A percentile compares a stretch with the other conserved stretches of the same genome.
phyloP scores from a whole-genome alignment of 2,329 filamentous ascomycete genomes.

The Geosmithia putterillii region DNA sequence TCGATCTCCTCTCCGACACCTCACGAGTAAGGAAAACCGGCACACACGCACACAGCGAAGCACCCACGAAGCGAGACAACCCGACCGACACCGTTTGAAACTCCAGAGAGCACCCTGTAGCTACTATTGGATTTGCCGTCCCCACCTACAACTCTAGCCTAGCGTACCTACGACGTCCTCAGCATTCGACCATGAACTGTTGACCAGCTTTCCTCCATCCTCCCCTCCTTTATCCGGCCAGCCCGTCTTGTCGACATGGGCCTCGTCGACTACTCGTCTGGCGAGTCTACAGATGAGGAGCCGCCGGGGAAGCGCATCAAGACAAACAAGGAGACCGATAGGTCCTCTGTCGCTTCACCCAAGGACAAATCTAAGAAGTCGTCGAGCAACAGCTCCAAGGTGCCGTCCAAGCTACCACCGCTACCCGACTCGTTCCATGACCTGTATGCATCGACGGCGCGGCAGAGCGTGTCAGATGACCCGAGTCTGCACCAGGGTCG shows the following conservation, averaged over 20 bases:
- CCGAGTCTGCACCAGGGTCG: constrained; percentile 77
- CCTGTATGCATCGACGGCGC: constrained; percentile 73
- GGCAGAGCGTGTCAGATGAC: constrained; percentile 69
- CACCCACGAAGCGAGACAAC: no score
- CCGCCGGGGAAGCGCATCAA: background rate
- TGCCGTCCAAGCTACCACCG: constrained; percentile 43
- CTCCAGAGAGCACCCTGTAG: no score
- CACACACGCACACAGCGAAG: no score
- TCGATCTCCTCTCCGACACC: background rate
- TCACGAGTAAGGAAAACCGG: background rate
- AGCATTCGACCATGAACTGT: no score
- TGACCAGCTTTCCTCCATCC: background rate
- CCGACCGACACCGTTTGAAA: no score
- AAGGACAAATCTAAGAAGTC: constrained; percentile 7
- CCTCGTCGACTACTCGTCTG: constrained; percentile 50
- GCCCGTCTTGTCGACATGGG: constrained; percentile 33
- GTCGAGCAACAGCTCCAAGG: background rate
- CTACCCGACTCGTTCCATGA: constrained; percentile 75
- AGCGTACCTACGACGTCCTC: no score
- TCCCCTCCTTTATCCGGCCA: background rate
- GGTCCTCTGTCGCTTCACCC: constrained; percentile 9
- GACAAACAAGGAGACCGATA: background rate
- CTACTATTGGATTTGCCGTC: no score
- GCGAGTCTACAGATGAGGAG: constrained; percentile 2
- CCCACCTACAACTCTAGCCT: no score